Base-by-base conservation (phyloP, 495 filamentous ascomycete species). In the Polyplosphaeria fusca region DNA sequence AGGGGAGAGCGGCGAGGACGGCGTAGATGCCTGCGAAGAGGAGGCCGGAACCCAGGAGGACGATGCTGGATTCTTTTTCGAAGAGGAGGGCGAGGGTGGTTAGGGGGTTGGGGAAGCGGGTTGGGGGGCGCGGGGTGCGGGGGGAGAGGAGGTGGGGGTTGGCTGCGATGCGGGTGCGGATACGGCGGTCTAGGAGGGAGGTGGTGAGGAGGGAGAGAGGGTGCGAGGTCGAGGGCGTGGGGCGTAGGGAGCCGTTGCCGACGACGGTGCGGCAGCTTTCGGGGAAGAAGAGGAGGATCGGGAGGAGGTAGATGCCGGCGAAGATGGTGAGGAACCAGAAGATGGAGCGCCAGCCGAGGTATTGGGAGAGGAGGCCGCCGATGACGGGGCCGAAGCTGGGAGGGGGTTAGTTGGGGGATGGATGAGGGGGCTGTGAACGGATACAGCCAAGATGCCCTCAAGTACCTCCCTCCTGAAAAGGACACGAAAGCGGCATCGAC, bases 91-190 rank as follows among this genome's bases (percentile, higher is more conserved):
- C 70, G 1, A 92, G 72, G 0, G 85, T 83, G 24, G 82, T 76
- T 24, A 90, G 65, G 0, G 89, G 88, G 52, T 91, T 91, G 0
- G 88, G 88, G 37, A 85, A 79, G 5, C 74, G 71, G 23, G 89
- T 68, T 59, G 80, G 81, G 37, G 74, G 73, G 37, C 71, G 73
- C 22, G 42, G 64, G 12, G 69, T 61, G 20, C 25, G 24, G 14
- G 71, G 61, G 22, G 52, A 53, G 23, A 58, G 58, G 46, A 67
- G 63, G 2, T 64, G 63, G 11, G 32, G 25, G 14, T 58, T 27
- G 7, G 27, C 25, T 47, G 24, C 24, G 38, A 51, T 64, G 18
- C 49, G 65, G 25, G 16, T 62, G 55, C 40, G 20, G 68, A 74
- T 24, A 50, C 70, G 42, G 3, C n/a, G 48, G 71, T 61, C 35